Percentiles rank a stretch among this genome's conserved stretches.
phyloP scores from a whole-genome alignment of 257 asterid species.

The Mitragyna speciosa region DNA sequence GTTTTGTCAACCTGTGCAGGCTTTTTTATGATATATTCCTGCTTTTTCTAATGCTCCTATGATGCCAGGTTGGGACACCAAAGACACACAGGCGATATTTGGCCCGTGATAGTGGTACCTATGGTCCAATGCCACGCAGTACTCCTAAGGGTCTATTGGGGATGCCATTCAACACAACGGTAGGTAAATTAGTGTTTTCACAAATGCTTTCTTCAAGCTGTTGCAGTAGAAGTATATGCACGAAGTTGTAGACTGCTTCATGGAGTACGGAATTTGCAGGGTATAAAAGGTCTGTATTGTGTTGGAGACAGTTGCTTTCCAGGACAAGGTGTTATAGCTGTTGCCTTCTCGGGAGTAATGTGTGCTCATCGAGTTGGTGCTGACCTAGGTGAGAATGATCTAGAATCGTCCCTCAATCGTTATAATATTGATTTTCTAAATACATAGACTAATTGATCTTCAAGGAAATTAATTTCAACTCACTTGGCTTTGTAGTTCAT shows the following conservation, averaged over 20 bases:
- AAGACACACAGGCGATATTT: conserved; percentile 90
- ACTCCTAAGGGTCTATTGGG: conserved; percentile 86
- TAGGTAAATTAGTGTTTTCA: conserved; percentile 27
- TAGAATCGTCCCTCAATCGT: neutral
- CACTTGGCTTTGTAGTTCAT: neutral
- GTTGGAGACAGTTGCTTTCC: conserved; percentile 99
- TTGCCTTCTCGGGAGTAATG: conserved; percentile 98
- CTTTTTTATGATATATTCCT: conserved; percentile 3
- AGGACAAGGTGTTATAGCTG: conserved; percentile 98
- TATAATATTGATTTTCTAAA: neutral
- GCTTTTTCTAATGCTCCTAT: conserved; percentile 15
- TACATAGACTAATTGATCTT: neutral
- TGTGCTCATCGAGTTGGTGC: conserved; percentile 97
- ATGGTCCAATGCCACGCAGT: conserved; percentile 90
- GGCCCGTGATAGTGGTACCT: conserved; percentile 98
- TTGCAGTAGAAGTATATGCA: neutral
- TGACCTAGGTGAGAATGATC: conserved; percentile 66
- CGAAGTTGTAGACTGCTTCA: conserved; percentile 21
- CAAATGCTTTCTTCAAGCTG: conserved; percentile 1
- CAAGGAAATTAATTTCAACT: neutral
- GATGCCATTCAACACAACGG: conserved; percentile 99
- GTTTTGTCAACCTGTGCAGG: conserved; percentile 1
- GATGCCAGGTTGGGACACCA: conserved; percentile 92
- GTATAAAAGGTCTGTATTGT: conserved; percentile 82
- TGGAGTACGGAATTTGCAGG: conserved; percentile 49